Base-by-base conservation (phyloP, 2,329 filamentous ascomycete genomes). In the Phialemonium atrogriseum region DNA sequence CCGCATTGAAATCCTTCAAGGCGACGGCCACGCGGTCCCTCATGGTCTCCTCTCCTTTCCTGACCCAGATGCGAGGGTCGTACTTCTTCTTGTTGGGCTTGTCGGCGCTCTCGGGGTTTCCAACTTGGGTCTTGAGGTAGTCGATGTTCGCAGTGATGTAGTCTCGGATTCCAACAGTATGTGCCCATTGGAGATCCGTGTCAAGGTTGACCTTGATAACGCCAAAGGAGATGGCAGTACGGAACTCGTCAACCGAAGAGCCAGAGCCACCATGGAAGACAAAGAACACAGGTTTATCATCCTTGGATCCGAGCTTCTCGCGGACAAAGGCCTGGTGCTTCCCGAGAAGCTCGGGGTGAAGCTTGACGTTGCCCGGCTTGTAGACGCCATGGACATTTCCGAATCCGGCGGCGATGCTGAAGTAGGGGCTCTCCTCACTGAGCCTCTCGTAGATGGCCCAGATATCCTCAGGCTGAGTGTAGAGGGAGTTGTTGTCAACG, bases 41-140 rank as follows among this genome's bases (percentile, higher is more conserved):
- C 91, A 96, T 98, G 55, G 82, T 87, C 80, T 95, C 94, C 78
- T 98, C 91, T 54, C 89, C 91, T 70, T 88, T 84, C 40, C 88
- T 83, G 41, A 94, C 85, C 28, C 89, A 94, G 56, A 95, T 86
- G 64, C 87, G 80, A 50, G 87, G 86, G 67, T 84, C 79, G 51
- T 84, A 87, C 69, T 70, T 80, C 70, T 95, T 96, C 84, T 98
- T 98, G 80, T 98, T 98, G 56, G 91, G 89, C 82, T 96, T 96
- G 69, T 94, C 85, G 9, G 41, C 25, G 14, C 89, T 88, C 30
- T 96, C 88, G 45, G 89, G 89, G 76, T 96, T 98, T 53, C 91
- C 91, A 48, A 98, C 82, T 54, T 85, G 75, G 39, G 72, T 77
- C 67, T 74, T 66, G 49, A 98, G 67, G 73, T 96, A 98, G n/a